Evolutionary conservation across 257 asterid species (phyloP), one percentile per base, ranked within the genome.

Genomic region (Solanum phureja): DNA sequence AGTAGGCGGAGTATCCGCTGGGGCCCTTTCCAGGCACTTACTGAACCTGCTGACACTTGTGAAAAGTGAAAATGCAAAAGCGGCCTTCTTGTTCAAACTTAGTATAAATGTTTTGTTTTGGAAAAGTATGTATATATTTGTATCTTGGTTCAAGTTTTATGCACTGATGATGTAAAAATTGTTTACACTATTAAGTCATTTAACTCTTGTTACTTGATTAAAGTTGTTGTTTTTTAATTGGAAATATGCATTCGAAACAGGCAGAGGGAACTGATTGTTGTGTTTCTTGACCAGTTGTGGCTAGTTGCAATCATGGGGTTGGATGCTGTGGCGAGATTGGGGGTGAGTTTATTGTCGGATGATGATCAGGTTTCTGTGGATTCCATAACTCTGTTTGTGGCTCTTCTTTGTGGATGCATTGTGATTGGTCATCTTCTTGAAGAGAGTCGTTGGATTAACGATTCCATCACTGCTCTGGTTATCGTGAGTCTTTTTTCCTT

Each of bases 401-500:
- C 89, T 0, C 96, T 96, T 77, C 93, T 96, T 69, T 92, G 94
- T 27, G 89, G 90, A 5, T 93, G 95, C 90, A 91, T 96, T 42
- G 92, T 96, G 44, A 76, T 95, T 38, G 95, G 97, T 24, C 97
- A 92, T 88, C 91, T 94, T 10, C 92, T 93, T 21, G 93, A 94
- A 86, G 91, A 85, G 72, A 91, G 77, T 64, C 92, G 93, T 14
- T 94, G 99, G 98, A 90, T 95, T 18, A 96, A 95, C 23, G 98
- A 93, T 52, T 92, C 97, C 19, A 90, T 91, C 34, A 91, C 85
- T 13, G 91, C 98, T 69, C 92, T 96, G 73, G 16, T 95, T 2
- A 90, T 93, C 37, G 97, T 94, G 89, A 94, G 96, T 79, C 37
- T 44, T 79, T 44, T 24, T 44, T 79, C 83, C 24, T 24, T 4